These are phyloP conservation scores for Athelia psychrophila DNA, from an alignment of 1,284 basidiomycete genomes.

Conservation along the genomic window DNA sequence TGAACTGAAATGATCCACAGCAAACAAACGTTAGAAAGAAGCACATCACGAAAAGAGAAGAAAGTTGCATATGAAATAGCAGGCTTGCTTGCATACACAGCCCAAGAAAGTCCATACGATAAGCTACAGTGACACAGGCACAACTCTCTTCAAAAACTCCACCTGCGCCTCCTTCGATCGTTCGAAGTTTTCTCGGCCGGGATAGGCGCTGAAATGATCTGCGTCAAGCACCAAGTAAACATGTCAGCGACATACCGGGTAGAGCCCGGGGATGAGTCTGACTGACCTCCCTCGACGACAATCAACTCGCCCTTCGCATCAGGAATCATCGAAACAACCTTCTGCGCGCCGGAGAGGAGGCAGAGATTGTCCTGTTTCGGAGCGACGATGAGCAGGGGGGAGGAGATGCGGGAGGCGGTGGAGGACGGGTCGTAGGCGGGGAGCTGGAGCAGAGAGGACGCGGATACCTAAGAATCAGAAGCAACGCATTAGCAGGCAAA, in stretches of 20 bases:
- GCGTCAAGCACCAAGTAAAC: not conserved
- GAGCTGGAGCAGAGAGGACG: slow-evolving; percentile 22
- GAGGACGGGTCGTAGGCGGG: slow-evolving; percentile 20
- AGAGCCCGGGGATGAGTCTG: no score
- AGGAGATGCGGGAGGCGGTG: slow-evolving; percentile 14
- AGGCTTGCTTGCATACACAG: no score
- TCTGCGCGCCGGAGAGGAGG: slow-evolving; percentile 8
- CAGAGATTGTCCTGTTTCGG: slow-evolving; percentile 22
- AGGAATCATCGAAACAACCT: slow-evolving; percentile 9
- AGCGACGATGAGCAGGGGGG: slow-evolving; percentile 23
- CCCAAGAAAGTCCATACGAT: no score
- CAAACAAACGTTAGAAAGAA: no score
- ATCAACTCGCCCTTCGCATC: slow-evolving; percentile 15
- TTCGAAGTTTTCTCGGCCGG: slow-evolving; percentile 15
- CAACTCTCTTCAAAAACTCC: slow-evolving; percentile 21
- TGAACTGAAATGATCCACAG: no score
- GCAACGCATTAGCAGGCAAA: no score
- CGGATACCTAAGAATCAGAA: slow-evolving; percentile 7
- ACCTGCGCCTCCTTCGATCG: slow-evolving; percentile 11
- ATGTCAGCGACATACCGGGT: not conserved
- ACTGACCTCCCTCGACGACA: slow-evolving; percentile 14
- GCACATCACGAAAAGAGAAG: no score
- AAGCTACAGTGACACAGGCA: slow-evolving; percentile 3
- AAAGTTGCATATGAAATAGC: no score
- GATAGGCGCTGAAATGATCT: slow-evolving; percentile 26